phyloP scores from a whole-genome alignment of 495 filamentous ascomycete genomes.

The Parachaetomium inaequale region DNA sequence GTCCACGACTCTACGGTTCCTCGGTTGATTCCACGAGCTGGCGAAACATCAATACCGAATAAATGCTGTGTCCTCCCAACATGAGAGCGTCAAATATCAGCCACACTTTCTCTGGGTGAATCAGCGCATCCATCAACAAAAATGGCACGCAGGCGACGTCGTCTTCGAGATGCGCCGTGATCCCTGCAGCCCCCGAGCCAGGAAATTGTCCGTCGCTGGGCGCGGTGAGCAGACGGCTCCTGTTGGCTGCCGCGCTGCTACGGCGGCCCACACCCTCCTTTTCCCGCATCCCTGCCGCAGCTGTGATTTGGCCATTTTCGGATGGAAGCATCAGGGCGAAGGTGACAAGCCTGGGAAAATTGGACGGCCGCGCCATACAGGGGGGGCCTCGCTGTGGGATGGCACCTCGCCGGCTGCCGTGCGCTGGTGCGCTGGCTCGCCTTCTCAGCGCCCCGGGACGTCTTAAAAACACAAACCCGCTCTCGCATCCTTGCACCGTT shows the following conservation, averaged over 20 bases:
- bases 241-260: constrained; percentile 14
- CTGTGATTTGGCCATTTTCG: constrained; percentile 18
- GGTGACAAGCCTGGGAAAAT: constrained; percentile 10
- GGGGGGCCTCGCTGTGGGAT: not conserved
- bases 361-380: constrained; percentile 1
- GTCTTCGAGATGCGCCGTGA: constrained; percentile 5
- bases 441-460: no score
- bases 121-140: not conserved
- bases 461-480: constrained; percentile 34
- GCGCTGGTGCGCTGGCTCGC: not conserved
- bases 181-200: constrained; percentile 14
- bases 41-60: not conserved
- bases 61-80: not conserved
- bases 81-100: no score
- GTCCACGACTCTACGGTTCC: not conserved
- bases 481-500: constrained; percentile 31
- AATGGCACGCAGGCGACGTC: not conserved
- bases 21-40: not conserved
- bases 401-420: not conserved
- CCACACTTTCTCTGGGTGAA: not conserved
- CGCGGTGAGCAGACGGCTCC: constrained; percentile 10
- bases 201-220: constrained; percentile 17
- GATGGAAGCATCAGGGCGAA: constrained; percentile 12
- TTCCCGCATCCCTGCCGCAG: constrained; percentile 12
- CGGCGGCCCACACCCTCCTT: constrained; percentile 18